Base-by-base conservation (phyloP, 192 early-diverging fungal genomes). In the Geosiphon pyriformis region DNA sequence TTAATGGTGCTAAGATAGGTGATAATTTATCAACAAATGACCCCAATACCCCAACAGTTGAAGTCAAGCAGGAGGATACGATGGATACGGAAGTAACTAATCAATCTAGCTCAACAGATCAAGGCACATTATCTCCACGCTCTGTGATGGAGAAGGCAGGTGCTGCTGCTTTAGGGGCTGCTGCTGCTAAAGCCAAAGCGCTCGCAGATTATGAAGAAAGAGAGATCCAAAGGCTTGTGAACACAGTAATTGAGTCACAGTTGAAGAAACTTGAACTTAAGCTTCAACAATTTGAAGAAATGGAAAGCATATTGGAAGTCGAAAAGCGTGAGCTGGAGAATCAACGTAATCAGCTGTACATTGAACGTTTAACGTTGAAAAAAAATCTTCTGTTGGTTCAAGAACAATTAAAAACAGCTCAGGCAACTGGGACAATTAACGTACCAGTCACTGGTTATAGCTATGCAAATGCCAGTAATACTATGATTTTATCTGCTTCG, bases 251-350 rank as follows among this genome's bases (percentile, higher is more conserved):
- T 1, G 89, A 96, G 59, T 78, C 88, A 57, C 94, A 99, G 72
- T 75, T 95, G 58, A 82, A 83, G 72, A 96, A 97, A 73, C 65
- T 98, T 57, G 89, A 94, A 63, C 80, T 93, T 25, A 99, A 99
- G 74, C 83, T 98, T 85, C 76, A 82, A 65, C 92, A 97, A 74
- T 94, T 99, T 72, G 87, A 95, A 48, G 91, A 96, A 70, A 69
- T 98, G 58, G 97, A 96, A 73, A 79, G 76, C 18, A 77, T 94
- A 2, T 72, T 99, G 12, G 96, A 96, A 58, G 79, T 81, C n/a
- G 96, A 99, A 76, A 78, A 89, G 70, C 79, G 82, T 60, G 89
- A 94, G 20, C 72, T 98, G 10, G 90, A 88, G 60, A 65, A 76
- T 11, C 86, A 90, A 71, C 79, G 84, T 22, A 79, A 87, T 34